Base-by-base conservation (phyloP, 768 basidiomycete genomes). In the Tephrocybe sp. region DNA sequence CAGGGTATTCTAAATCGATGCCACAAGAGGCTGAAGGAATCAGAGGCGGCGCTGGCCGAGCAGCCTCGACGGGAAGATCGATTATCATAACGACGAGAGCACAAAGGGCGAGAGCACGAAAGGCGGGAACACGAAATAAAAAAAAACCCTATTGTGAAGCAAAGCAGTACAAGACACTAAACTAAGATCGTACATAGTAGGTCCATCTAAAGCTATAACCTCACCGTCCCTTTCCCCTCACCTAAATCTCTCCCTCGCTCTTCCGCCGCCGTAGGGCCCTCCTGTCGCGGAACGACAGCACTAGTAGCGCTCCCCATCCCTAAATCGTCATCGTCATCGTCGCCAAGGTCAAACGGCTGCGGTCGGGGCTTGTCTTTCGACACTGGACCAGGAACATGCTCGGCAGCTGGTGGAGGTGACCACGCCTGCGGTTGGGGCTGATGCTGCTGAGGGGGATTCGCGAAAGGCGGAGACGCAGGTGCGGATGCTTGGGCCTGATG, bases 401-500 rank as follows among this genome's bases (percentile, higher is more conserved):
- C 27, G 45, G 1, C 9, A 9, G 45, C 19, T 9, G 51, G 56
- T 19, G 60, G 35, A 5, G 60, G 35, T n/a, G 58, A 47, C 22
- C 38, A 25, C 9, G 8, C 18, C 15, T 30, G 36, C 11, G 15
- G 13, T 24, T 42, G 48, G 1, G 39, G 18, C 8, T 24, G 46
- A 1, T 30, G 12, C 6, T 26, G 38, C n/a, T n/a, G n/a, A n/a
- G n/a, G n/a, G n/a, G n/a, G n/a, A n/a, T n/a, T n/a, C n/a, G n/a
- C n/a, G n/a, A n/a, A n/a, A n/a, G n/a, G n/a, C 15, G 28, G 27
- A 3, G 21, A 19, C 9, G 39, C 24, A 26, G 64, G 64, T 21
- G 54, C 57, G 11, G 60, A 58, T 6, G 64, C 61, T 58, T 71
- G 72, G 2, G 68, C 62, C 37, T 74, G 73, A 42, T 76, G 74